Evolutionary conservation across 441 rosid genomes (phyloP).

Genomic region (Adansonia madagascariensis): DNA sequence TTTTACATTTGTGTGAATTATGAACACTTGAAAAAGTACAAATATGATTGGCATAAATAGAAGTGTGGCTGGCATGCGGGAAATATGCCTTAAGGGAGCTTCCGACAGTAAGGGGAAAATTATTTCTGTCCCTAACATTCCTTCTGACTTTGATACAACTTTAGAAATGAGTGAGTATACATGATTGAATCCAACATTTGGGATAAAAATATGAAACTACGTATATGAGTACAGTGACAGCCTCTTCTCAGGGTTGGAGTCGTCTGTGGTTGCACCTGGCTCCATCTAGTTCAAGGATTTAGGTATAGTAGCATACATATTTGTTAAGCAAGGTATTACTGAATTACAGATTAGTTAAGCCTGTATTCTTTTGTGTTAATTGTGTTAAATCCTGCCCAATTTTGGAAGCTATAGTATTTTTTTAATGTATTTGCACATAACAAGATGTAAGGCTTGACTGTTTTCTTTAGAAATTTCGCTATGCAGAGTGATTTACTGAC

Average conservation of each 20-base stretch:
- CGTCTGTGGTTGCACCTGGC: neutral
- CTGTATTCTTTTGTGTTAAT: slow-evolving; percentile 13
- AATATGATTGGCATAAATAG: neutral
- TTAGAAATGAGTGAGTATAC: neutral
- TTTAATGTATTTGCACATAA: neutral
- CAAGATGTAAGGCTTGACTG: neutral
- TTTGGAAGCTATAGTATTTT: neutral
- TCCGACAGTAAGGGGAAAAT: neutral
- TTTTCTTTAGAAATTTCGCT: neutral
- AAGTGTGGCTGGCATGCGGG: neutral
- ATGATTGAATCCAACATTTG: neutral
- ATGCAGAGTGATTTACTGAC: slow-evolving; percentile 21
- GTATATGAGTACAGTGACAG: neutral
- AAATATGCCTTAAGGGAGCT: slow-evolving; percentile 1
- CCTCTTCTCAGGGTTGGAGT: neutral
- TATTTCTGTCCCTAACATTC: neutral
- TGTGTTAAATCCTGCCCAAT: slow-evolving; percentile 10
- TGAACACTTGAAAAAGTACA: neutral
- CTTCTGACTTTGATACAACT: neutral
- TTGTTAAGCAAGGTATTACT: neutral
- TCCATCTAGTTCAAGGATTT: neutral
- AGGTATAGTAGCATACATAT: neutral
- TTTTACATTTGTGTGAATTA: neutral
- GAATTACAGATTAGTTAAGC: neutral
- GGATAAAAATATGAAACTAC: neutral